Base-by-base conservation (phyloP, 192 early-diverging fungal genomes). In the Phycomyces nitens region DNA sequence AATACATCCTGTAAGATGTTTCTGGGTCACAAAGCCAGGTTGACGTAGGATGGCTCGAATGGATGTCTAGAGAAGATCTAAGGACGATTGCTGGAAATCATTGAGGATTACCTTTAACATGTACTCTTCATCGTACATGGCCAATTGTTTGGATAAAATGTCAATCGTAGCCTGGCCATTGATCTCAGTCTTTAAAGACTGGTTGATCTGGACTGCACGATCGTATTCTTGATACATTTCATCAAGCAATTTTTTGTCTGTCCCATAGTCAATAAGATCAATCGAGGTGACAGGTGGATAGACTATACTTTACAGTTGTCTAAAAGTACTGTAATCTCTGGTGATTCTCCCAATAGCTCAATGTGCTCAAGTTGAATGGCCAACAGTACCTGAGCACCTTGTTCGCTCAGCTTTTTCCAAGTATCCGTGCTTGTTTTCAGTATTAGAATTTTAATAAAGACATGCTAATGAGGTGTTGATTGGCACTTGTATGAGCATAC, bases 1-100 rank as follows among this genome's bases (percentile, higher is more conserved):
- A 21, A 53, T 59, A n/a, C 43, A 39, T n/a, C 64, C 64, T n/a
- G 64, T 41, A 16, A 66, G 47, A 66, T 66, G 64, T 40, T 66
- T 54, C 40, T 40, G 24, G 9, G 64, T 58, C 38, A 47, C 47
- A 51, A 66, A 66, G 14, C 64, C 64, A 22, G 24, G 16, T 23
- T 58, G 42, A 52, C 27, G 24, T 18, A 52, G 26, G 34, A 58
- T 66, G 22, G 42, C 38, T 38, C 53, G 43, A 52, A 66, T 66
- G 14, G 55, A 57, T 57, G 20, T 15, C 55, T 57, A 21, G 44
- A n/a, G 18, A 47, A n/a, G 15, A n/a, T 18, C 44, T 47, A 47
- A n/a, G 44, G 18, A 47, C 18, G 11, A 14, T n/a, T 18, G 12
- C 12, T 47, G 18, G 15, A 3, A 47, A 14, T 47, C 18, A 18